Evolutionary conservation across 345 rosid species (phyloP), one percentile per base, ranked within the genome.

Genomic region (Dimocarpus longan): DNA sequence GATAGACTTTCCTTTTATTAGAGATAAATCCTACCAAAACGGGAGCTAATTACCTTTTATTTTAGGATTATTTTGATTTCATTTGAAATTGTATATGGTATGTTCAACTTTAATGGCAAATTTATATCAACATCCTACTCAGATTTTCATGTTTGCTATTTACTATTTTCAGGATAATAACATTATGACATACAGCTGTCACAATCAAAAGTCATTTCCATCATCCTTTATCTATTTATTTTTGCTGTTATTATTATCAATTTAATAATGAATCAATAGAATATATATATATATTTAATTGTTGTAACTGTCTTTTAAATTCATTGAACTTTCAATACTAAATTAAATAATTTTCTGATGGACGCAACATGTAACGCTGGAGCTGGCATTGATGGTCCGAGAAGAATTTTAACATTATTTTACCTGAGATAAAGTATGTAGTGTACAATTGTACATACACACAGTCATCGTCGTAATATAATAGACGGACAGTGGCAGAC

Each of bases 401-500:
- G 57, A 10, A 52, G 57, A 52, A 52, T 52, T 15, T 15, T 52
- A 52, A 13, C 57, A 52, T 52, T 52, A 52, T 15, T 52, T 52
- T 52, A 52, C 19, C 15, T 16, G n/a, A 52, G 19, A 15, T 4
- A 42, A 52, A n/a, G 5, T 52, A 8, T 21, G 26, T 59, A 59
- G 63, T 63, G 71, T 71, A 46, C 72, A 77, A 60, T 52, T 19
- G 64, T 19, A 60, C 26, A 7, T 59, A 21, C 64, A 73, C 75
- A 63, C 75, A 71, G 68, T 37, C 54, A 57, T 57, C 6, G 39
- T 63, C 70, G 42, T 56, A 68, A 80, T 48, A 39, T 54, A 69
- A 57, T 70, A 68, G 43, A 50, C 50, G 52, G 37, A 64, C 13
- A 26, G 16, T 7, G 52, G 5, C 52, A 46, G 52, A 46, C 10